Base-by-base conservation (phyloP, 805 yeast genomes). In the Starmera caribaea region DNA sequence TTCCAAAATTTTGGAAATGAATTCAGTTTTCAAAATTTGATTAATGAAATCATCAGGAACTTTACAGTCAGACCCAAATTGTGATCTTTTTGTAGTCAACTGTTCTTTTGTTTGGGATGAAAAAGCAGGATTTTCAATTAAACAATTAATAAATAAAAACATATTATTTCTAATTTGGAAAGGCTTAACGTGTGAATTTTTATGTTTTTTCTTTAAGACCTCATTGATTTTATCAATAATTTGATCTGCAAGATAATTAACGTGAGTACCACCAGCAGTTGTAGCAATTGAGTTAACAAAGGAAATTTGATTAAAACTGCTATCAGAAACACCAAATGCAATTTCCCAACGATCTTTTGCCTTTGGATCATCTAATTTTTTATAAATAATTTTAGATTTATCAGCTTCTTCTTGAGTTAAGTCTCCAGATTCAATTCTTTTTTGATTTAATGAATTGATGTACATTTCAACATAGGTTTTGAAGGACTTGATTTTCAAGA, bases 251-350 rank as follows among this genome's bases (percentile, higher is more conserved):
- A 89, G 72, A 56, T 81, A 77, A 48, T 81, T 88, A 30, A 88
- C 94, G 59, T 92, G 98, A 0, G 98, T 84, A 50, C 98, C 98
- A 44, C 98, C 98, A 1, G 90, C 66, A 0, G 97, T 90, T 0
- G 98, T 92, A 1, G 98, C 98, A 57, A 92, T 92, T 7, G 97
- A 88, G 58, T 92, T 92, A 13, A 92, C 98, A 64, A 92, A 92
- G 30, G 97, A 89, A 34, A 92, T 92, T 59, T 92, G 98, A 51
- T 86, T 85, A 62, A 92, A 92, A 3, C 74, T 64, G 4, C 89
- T 90, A 53, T 88, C 96, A 34, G 97, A 84, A 5, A 88, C 82
- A 1, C 95, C 90, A 65, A 92, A 90, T 0, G 95, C 98, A 44
- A 92, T 61, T 60, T 92, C 98, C 98, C 98, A 92, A 46, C 96